phyloP scores from a whole-genome alignment of 2,329 filamentous ascomycete genomes.

The Didymella exigua region DNA sequence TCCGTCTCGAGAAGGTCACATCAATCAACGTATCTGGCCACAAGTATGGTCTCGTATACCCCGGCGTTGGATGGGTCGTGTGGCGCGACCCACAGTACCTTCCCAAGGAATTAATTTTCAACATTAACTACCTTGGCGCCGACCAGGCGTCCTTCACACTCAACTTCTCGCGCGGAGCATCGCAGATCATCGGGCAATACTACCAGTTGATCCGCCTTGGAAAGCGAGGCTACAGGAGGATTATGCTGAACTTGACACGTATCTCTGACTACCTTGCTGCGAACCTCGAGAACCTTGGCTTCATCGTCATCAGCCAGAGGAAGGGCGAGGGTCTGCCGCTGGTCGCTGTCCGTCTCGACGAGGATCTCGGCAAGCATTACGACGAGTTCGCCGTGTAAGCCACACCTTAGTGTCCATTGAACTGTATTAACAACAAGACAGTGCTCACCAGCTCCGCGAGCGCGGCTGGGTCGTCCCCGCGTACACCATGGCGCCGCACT shows the following conservation, averaged over 20 bases:
- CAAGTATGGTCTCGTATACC: conserved; percentile 80
- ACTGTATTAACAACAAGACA: conserved; percentile 11
- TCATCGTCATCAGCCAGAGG: conserved; percentile 85
- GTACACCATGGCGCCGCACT: conserved; percentile 95
- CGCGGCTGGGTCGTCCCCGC: conserved; percentile 93
- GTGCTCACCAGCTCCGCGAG: conserved; percentile 81
- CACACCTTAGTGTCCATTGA: not conserved
- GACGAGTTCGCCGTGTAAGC: conserved; percentile 59
- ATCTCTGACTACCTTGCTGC: conserved; percentile 85
- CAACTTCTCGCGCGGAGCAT: conserved; percentile 96
- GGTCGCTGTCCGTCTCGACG: conserved; percentile 81
- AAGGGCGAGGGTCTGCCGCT: conserved; percentile 81
- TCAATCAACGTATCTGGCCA: conserved; percentile 95
- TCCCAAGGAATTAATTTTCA: conserved; percentile 93
- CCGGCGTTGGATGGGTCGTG: conserved; percentile 91
- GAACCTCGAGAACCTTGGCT: conserved; percentile 74
- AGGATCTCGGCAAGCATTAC: conserved; percentile 59
- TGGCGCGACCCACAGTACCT: conserved; percentile 74
- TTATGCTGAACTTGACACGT: conserved; percentile 92
- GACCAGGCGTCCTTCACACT: conserved; percentile 95
- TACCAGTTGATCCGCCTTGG: conserved; percentile 96
- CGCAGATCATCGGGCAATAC: conserved; percentile 94
- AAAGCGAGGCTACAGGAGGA: conserved; percentile 86
- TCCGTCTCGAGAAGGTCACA: conserved; percentile 83
- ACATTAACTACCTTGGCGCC: conserved; percentile 97